These are phyloP conservation scores for Passiflora organensis DNA, from an alignment of 345 rosid species.

Conservation along the genomic window DNA sequence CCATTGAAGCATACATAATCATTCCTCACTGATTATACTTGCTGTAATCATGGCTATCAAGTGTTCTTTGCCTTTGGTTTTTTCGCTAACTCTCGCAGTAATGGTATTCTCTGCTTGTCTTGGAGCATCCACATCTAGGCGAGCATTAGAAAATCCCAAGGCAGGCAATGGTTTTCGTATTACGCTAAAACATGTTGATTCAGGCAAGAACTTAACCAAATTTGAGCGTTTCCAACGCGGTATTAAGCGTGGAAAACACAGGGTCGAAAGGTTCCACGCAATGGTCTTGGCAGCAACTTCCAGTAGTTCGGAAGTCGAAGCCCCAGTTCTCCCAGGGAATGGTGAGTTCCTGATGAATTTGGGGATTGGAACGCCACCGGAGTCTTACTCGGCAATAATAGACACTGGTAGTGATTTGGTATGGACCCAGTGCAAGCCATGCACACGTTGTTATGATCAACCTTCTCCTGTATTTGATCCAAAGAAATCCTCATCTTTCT, in stretches of 20 bases:
- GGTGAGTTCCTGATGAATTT: slow-evolving; percentile 81
- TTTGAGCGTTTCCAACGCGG: slow-evolving; percentile 64
- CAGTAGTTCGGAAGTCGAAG: slow-evolving; percentile 17
- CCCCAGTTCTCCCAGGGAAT: slow-evolving; percentile 58
- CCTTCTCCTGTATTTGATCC: slow-evolving; percentile 80
- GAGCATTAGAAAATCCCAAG: too few relatives aligned
- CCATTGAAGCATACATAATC: too few relatives aligned
- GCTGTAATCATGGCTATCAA: too few relatives aligned
- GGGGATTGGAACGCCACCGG: slow-evolving; percentile 63
- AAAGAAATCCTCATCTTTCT: slow-evolving; percentile 53
- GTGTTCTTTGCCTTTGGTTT: too few relatives aligned
- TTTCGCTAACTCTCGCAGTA: too few relatives aligned
- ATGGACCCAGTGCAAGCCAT: slow-evolving; percentile 97
- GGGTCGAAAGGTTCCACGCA: slow-evolving; percentile 48
- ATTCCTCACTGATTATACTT: too few relatives aligned
- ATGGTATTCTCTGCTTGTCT: too few relatives aligned
- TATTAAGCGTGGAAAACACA: slow-evolving; percentile 52
- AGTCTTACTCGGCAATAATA: slow-evolving; percentile 55
- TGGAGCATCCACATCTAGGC: too few relatives aligned
- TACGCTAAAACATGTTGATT: slow-evolving; percentile 56
- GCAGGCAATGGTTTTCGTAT: slow-evolving; percentile 37
- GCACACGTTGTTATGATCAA: slow-evolving; percentile 60
- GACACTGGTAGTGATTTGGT: slow-evolving; percentile 92
- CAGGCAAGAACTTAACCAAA: slow-evolving; percentile 68
- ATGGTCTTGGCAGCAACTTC: slow-evolving; percentile 39